phyloP scores from a whole-genome alignment of 2,329 filamentous ascomycete genomes.

The Pestalotiopsis sp. region DNA sequence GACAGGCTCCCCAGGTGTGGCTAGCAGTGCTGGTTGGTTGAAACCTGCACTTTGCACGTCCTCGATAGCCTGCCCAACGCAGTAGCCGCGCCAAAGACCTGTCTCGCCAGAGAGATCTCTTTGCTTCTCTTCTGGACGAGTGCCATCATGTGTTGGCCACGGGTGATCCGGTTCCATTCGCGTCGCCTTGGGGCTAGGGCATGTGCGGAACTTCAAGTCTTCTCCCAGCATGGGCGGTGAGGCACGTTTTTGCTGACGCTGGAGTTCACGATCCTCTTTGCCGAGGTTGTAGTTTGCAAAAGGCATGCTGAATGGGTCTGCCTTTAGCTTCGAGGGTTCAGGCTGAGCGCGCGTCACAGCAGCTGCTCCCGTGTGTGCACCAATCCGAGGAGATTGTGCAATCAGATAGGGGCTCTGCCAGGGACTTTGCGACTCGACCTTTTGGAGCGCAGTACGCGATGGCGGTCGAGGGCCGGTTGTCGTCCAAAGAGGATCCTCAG shows the following conservation, averaged over 20 bases:
- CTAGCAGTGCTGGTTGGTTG: constrained; percentile 51
- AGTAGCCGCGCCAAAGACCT: constrained; percentile 81
- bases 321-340: constrained; percentile 43
- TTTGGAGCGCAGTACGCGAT: constrained; percentile 28
- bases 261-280: constrained; percentile 42
- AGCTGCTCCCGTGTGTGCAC: neutral
- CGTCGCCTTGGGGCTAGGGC: constrained; percentile 81
- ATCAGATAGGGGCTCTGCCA: constrained; percentile 24
- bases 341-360: constrained; percentile 29
- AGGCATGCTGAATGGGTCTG: constrained; percentile 44
- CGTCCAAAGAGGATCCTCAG: constrained; percentile 33
- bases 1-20: constrained; percentile 40
- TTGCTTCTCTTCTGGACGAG: constrained; percentile 49
- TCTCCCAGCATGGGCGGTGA: constrained; percentile 87
- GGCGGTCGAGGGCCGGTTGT: constrained; percentile 25
- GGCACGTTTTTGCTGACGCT: constrained; percentile 53
- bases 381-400: constrained; percentile 21
- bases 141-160: constrained; percentile 46
- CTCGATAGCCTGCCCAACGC: constrained; percentile 44
- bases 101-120: constrained; percentile 59
- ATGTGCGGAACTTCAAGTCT: constrained; percentile 80
- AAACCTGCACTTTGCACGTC: constrained; percentile 42
- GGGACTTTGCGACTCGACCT: constrained; percentile 18
- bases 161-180: constrained; percentile 80
- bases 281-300: constrained; percentile 44